A percentile compares a stretch with the other conserved stretches of the same genome.
phyloP scores from a whole-genome alignment of 345 rosid genomes.

The Sonneratia caseolaris region DNA sequence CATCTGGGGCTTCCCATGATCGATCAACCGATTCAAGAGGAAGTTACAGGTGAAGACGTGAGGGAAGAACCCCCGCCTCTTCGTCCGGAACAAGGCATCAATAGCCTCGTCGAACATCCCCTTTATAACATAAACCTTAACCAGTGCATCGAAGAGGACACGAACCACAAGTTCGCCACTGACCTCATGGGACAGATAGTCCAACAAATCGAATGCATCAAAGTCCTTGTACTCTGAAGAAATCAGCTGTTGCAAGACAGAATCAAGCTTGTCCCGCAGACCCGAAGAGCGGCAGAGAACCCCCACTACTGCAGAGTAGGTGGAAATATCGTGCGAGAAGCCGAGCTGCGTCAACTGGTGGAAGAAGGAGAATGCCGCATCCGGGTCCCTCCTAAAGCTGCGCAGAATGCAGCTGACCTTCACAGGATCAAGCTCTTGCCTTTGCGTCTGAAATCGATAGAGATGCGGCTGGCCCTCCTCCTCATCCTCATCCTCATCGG shows the following conservation, averaged over 20 bases:
- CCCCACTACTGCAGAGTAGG: constrained; percentile 36
- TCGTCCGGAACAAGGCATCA: constrained; percentile 32
- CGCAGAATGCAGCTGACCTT: constrained; percentile 26
- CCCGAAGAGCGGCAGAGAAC: constrained; percentile 30
- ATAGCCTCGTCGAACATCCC: constrained; percentile 50
- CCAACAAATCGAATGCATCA: constrained; percentile 32
- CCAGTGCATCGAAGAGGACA: constrained; percentile 35
- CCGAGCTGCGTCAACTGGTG: constrained; percentile 25
- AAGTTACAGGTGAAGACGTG: constrained; percentile 41
- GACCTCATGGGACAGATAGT: constrained; percentile 18
- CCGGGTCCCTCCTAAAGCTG: constrained; percentile 30
- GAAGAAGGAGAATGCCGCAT: constrained; percentile 36
- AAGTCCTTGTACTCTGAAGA: constrained; percentile 25
- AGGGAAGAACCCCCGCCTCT: constrained; percentile 23
- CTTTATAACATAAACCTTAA: constrained; percentile 39
- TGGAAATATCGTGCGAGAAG: constrained; percentile 27
- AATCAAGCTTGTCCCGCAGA: constrained; percentile 32
- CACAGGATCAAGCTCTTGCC: constrained; percentile 17
- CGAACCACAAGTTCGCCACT: constrained; percentile 15
- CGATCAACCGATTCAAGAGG: constrained; percentile 46
- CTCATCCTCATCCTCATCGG: background rate
- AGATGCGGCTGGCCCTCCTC: background rate
- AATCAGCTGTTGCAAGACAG: constrained; percentile 33
- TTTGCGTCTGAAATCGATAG: background rate
- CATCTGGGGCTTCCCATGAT: constrained; percentile 27